Base-by-base conservation (phyloP, 805 yeast genomes). In the Teunomyces cretensis region DNA sequence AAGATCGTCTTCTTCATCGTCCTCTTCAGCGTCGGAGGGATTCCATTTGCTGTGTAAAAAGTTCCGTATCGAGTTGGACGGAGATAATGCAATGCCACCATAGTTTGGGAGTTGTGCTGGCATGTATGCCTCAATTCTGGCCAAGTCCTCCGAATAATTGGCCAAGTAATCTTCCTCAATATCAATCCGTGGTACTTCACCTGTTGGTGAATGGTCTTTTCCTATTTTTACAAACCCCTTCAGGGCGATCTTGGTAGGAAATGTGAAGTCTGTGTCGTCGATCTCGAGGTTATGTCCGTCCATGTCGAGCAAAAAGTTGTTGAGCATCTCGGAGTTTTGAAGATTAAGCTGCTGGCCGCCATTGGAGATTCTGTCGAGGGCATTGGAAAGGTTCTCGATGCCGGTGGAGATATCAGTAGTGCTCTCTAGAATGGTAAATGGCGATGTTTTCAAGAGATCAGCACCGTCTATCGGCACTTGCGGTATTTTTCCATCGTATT, bases 61-160 rank as follows among this genome's bases (percentile, higher is more conserved):
- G 17, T 19, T 13, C 2, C 30, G 14, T n/a, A 36, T 14, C 7
- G 40, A 36, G n/a, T 24, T 36, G 15, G 40, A 31, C 11, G 30
- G 30, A n/a, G 45, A 3, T 9, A 26, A 4, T 4, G 8, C 6
- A n/a, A 50, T 53, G 13, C 45, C 48, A 6, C 38, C 14, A 13
- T 53, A 44, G 39, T 54, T 53, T 30, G 55, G 37, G 24, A 35
- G 46, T 16, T 39, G 19, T 9, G 49, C 45, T 0, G 66, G 62
- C 30, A 55, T 13, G 42, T 55, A 60, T 4, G 56, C 47, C 36
- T 69, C 68, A 11, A 68, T 63, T 41, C 58, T 60, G 4, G 58
- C 61, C 15, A 73, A 51, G 51, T 73, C 78, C 11, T 61, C 62
- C 0, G 75, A 55, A 46, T 71, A 74, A 38, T 67, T 64, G 6